Conservation (phyloP, 2,329 filamentous ascomycete species). For the Tothia fuscella region DNA sequence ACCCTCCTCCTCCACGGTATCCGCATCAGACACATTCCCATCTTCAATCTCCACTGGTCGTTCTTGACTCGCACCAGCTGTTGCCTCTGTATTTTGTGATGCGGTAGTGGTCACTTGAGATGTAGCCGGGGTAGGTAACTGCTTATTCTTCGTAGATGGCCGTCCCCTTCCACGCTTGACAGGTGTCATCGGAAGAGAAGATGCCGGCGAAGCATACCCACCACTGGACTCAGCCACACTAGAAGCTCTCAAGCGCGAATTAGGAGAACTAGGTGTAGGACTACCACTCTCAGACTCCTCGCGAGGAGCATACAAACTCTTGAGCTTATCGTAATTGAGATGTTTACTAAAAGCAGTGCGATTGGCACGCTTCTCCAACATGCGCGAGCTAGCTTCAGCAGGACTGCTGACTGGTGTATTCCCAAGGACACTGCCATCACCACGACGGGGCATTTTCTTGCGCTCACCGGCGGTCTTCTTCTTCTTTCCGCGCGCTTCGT, state of each 20-base stretch:
- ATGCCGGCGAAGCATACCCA: neutral
- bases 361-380: slow-evolving; percentile 32
- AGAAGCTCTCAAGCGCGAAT: neutral
- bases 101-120: neutral
- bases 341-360: slow-evolving; percentile 28
- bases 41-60: neutral
- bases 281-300: neutral
- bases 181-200: neutral
- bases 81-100: neutral
- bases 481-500: slow-evolving; percentile 41
- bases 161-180: neutral
- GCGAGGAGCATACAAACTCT: slow-evolving; percentile 24
- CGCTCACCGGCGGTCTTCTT: slow-evolving; percentile 32
- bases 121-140: neutral
- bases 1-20: slow-evolving; percentile 4
- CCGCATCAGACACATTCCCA: slow-evolving; percentile 5
- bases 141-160: too few species aligned
- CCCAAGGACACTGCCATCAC: slow-evolving; percentile 30
- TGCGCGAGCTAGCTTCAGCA: slow-evolving; percentile 32
- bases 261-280: neutral
- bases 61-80: neutral
- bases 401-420: slow-evolving; percentile 26
- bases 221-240: neutral
- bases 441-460: slow-evolving; percentile 11
- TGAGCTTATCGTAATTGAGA: slow-evolving; percentile 36